Base-by-base conservation (phyloP, 2,329 filamentous ascomycete genomes). In the Cryoendolithus antarcticus region DNA sequence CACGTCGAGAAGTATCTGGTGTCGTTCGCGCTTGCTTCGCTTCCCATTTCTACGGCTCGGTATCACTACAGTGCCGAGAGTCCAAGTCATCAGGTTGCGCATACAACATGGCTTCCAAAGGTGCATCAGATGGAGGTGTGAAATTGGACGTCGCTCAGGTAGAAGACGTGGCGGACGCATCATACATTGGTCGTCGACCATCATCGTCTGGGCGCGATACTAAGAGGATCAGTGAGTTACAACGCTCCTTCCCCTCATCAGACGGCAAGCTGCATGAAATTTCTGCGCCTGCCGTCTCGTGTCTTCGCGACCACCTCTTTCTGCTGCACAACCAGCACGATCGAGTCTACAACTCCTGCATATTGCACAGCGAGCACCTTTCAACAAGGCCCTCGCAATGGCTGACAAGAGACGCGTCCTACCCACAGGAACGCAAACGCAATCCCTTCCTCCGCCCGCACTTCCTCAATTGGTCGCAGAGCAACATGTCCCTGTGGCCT, bases 401-500 rank as follows among this genome's bases (percentile, higher is more conserved):
- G 53, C 54, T 56, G 46, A 56, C 49, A 44, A 43, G 32, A 27
- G 40, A 32, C 37, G 40, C 45, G 35, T 35, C 32, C 37, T 32
- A 28, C 28, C 39, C 36, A 35, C 49, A 58, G 55, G 55, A 46
- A 56, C 53, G 19, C 54, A 57, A 42, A 96, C 91, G 37, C 91
- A 96, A 63, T 96, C 91, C 40, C 82, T 94, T 44, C 91, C 91
- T 43, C 88, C 89, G 39, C 91, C 91, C 12, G 75, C 82, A 47
- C 76, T 98, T 11, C 91, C 91, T 6, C 83, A 89, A 59, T 77
- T 98, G 37, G 86, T 94, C 34, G 89, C 91, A 32, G 89, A 96
- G 63, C 89, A 96, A 61, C 82, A 91, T 57, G 72, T 77, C 9
- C 80, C 89, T 21, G 94, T 98, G 48, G 67, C 86, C 8, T 69